Evolutionary conservation across 306 rosid species (phyloP).

Genomic region (Lathyrus sativus): DNA sequence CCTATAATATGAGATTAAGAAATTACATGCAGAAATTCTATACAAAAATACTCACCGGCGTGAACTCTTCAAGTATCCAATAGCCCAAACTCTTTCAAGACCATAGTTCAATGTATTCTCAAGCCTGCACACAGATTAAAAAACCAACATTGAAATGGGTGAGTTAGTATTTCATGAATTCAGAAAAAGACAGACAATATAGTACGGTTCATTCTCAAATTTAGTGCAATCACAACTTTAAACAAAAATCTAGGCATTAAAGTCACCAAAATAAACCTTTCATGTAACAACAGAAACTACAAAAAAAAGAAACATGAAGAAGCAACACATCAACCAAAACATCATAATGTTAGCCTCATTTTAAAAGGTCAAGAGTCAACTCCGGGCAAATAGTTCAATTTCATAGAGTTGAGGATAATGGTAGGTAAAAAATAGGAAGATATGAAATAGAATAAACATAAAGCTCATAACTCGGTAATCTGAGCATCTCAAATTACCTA

Average conservation of each 20-base stretch:
- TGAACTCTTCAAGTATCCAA: constrained; percentile 92
- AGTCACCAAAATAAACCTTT: constrained; percentile 24
- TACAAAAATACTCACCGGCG: constrained; percentile 67
- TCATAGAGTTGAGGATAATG: constrained; percentile 4
- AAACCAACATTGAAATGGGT: constrained; percentile 25
- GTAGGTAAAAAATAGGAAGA: constrained; percentile 22
- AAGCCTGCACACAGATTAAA: constrained; percentile 63
- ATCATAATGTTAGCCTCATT: constrained; percentile 20
- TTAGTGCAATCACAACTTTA: constrained; percentile 28
- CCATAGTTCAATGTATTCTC: constrained; percentile 96
- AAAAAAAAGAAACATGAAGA: constrained; percentile 10
- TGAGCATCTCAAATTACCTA: constrained; percentile 57
- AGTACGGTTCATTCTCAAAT: constrained; percentile 26
- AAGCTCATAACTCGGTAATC: constrained; percentile 34
- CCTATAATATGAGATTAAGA: constrained; percentile 19
- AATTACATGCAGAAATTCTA: constrained; percentile 8
- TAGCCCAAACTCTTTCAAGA: constrained; percentile 98
- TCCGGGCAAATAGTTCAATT: constrained; percentile 22
- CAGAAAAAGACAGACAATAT: constrained; percentile 19
- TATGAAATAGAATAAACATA: constrained; percentile 34
- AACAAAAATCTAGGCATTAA: constrained; percentile 20
- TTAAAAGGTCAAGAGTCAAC: constrained; percentile 18
- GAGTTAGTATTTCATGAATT: constrained; percentile 1
- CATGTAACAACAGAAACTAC: constrained; percentile 18
- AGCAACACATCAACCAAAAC: constrained; percentile 17